A percentile compares a stretch with the other conserved stretches of the same genome.
Conservation (phyloP, 805 yeast genomes). For the Sugiyamaella boreocaroliniensis region DNA sequence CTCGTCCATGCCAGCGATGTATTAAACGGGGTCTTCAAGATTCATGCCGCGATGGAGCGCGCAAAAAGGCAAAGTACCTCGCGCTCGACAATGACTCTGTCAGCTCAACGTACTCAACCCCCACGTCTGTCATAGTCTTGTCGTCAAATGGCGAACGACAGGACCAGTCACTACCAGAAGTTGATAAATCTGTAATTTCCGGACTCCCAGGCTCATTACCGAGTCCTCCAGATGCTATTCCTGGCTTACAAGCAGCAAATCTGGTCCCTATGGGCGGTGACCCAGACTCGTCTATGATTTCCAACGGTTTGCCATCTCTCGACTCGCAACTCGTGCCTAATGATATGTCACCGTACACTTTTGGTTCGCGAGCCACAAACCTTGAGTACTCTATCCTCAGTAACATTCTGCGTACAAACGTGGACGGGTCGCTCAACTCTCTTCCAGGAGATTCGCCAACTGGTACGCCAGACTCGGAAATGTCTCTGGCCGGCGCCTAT, state of each 20-base stretch:
- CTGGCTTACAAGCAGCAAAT: not conserved
- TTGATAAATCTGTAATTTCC: not conserved
- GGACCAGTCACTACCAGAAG: not conserved
- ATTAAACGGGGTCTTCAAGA: slow-evolving; percentile 51
- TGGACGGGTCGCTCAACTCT: not conserved
- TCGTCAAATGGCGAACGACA: not conserved
- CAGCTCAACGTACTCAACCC: not conserved
- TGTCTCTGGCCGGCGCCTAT: slow-evolving; percentile 6
- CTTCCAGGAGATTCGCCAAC: not conserved
- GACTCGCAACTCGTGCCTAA: slow-evolving; percentile 3
- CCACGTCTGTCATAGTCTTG: not conserved
- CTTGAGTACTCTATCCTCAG: slow-evolving; percentile 32
- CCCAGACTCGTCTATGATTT: not conserved
- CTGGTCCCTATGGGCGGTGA: not conserved
- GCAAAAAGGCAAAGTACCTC: slow-evolving; percentile 68
- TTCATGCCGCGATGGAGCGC: slow-evolving; percentile 78
- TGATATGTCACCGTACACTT: slow-evolving; percentile 20
- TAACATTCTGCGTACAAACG: slow-evolving; percentile 25
- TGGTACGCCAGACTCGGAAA: slow-evolving; percentile 7
- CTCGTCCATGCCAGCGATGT: slow-evolving; percentile 74
- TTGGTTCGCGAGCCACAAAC: slow-evolving; percentile 33
- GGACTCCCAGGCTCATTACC: slow-evolving; percentile 5
- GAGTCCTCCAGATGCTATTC: slow-evolving; percentile 12
- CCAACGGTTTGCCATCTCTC: slow-evolving; percentile 3
- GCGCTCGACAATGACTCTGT: slow-evolving; percentile 43